phyloP scores from a whole-genome alignment of 495 filamentous ascomycete species.

The Amphirosellinia nigrospora region DNA sequence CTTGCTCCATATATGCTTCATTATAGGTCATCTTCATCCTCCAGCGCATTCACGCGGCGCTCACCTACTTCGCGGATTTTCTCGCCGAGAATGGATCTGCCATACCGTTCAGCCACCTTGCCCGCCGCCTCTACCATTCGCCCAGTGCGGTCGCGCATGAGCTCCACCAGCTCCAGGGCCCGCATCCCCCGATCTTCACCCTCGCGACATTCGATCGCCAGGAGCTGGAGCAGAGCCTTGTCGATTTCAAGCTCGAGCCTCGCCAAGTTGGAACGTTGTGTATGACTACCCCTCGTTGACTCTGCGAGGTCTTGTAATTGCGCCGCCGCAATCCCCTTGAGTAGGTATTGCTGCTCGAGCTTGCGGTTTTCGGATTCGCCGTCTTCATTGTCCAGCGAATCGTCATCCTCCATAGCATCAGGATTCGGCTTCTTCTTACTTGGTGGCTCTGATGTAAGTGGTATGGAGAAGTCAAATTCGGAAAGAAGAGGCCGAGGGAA shows the following conservation, averaged over 20 bases:
- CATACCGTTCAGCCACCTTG: conserved; percentile 83
- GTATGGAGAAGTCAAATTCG: conserved; percentile 92
- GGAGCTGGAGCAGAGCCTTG: conserved; percentile 85
- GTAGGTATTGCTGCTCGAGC: conserved; percentile 81
- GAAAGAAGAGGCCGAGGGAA: conserved; percentile 90
- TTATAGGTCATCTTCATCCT: conserved; percentile 49
- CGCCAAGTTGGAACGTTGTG: conserved; percentile 71
- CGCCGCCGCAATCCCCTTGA: conserved; percentile 69
- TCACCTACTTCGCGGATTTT: conserved; percentile 86
- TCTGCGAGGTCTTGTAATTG: conserved; percentile 76
- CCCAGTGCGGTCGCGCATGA: conserved; percentile 79
- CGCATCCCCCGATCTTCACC: conserved; percentile 94
- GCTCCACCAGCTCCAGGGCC: conserved; percentile 78
- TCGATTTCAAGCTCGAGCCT: conserved; percentile 80
- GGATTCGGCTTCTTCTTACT: conserved; percentile 42
- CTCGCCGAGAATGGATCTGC: conserved; percentile 74
- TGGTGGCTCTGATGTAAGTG: conserved; percentile 63
- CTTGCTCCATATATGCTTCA: conserved; percentile 17
- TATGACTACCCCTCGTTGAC: conserved; percentile 58
- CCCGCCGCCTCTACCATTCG: conserved; percentile 85
- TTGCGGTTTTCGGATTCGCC: conserved; percentile 45
- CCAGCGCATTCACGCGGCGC: conserved; percentile 62
- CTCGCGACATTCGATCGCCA: conserved; percentile 88
- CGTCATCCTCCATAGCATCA: conserved; percentile 45
- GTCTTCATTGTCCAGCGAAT: conserved; percentile 40